A percentile compares a stretch with the other conserved stretches of the same genome.
Evolutionary conservation across 495 filamentous ascomycete species (phyloP).

Genomic region (Hypoxylon cercidicola): DNA sequence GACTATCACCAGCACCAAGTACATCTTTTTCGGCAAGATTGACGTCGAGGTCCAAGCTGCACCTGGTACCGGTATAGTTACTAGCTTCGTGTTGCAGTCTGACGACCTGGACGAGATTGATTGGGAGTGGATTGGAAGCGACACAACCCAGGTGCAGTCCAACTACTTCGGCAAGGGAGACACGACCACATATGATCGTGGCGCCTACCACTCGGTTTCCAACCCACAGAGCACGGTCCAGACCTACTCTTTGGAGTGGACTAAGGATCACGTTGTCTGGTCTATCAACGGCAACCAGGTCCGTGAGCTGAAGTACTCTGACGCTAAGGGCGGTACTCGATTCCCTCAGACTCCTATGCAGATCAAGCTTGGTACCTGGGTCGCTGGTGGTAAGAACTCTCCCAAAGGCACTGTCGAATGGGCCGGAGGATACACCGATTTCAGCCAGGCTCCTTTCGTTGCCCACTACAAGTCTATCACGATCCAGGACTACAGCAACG

Average conservation of each 20-base stretch:
- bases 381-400: conserved; percentile 76
- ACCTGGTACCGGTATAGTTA: conserved; percentile 76
- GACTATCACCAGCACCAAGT: conserved; percentile 72
- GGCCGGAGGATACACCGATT: conserved; percentile 86
- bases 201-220: conserved; percentile 68
- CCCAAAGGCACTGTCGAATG: conserved; percentile 82
- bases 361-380: conserved; percentile 88
- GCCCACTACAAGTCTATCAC: conserved; percentile 86
- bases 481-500: conserved; percentile 89
- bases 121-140: conserved; percentile 82
- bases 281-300: conserved; percentile 77
- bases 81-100: conserved; percentile 86
- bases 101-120: conserved; percentile 96
- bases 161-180: conserved; percentile 98
- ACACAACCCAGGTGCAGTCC: conserved; percentile 75
- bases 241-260: conserved; percentile 93
- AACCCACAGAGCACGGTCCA: conserved; percentile 74
- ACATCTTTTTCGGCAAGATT: conserved; percentile 84
- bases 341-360: conserved; percentile 94
- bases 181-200: conserved; percentile 77
- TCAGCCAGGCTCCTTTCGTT: conserved; percentile 77
- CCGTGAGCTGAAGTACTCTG: conserved; percentile 71
- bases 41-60: conserved; percentile 74
- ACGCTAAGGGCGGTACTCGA: conserved; percentile 67
- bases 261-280: conserved; percentile 78